These are phyloP conservation scores for Phanerochaete sordida DNA, from an alignment of 768 basidiomycete genomes.

Conservation along the genomic window DNA sequence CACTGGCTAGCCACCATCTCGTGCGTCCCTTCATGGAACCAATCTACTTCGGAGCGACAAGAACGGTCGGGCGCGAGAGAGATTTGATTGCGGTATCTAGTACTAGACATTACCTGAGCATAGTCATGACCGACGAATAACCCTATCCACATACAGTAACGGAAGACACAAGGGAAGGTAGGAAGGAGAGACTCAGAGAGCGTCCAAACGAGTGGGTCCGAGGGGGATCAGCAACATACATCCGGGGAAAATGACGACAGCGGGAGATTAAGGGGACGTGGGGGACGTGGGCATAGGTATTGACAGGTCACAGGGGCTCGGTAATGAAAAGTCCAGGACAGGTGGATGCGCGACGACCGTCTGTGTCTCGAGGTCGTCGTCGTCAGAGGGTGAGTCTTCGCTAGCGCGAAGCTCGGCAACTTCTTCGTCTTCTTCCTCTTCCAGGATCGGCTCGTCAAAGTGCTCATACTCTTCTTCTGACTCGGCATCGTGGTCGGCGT, in stretches of 20 bases:
- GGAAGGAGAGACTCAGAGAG: neutral
- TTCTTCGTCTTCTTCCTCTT: slow-evolving; percentile 70
- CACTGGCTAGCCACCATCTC: too few species aligned
- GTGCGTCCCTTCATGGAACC: too few species aligned
- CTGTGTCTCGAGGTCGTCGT: slow-evolving; percentile 7
- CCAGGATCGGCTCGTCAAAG: slow-evolving; percentile 60
- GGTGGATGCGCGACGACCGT: slow-evolving; percentile 1
- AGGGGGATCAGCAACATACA: neutral
- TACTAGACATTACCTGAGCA: slow-evolving; percentile 4
- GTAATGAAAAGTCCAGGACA: slow-evolving; percentile 3
- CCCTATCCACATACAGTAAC: neutral
- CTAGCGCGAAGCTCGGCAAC: slow-evolving; percentile 18
- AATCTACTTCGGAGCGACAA: too few species aligned
- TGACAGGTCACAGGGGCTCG: slow-evolving; percentile 3
- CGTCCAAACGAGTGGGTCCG: neutral
- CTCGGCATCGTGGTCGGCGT: slow-evolving; percentile 32
- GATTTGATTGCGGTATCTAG: neutral
- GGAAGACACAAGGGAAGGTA: neutral
- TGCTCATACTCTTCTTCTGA: slow-evolving; percentile 57
- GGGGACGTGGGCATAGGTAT: slow-evolving; percentile 2
- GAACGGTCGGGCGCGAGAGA: neutral
- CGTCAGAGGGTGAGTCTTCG: neutral
- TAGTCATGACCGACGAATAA: neutral
- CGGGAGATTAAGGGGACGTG: neutral
- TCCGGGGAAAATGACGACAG: neutral